Evolutionary conservation across 2,329 filamentous ascomycete species (phyloP), one percentile per base, ranked within the genome.

Genomic region (Fusarium sambucinum): DNA sequence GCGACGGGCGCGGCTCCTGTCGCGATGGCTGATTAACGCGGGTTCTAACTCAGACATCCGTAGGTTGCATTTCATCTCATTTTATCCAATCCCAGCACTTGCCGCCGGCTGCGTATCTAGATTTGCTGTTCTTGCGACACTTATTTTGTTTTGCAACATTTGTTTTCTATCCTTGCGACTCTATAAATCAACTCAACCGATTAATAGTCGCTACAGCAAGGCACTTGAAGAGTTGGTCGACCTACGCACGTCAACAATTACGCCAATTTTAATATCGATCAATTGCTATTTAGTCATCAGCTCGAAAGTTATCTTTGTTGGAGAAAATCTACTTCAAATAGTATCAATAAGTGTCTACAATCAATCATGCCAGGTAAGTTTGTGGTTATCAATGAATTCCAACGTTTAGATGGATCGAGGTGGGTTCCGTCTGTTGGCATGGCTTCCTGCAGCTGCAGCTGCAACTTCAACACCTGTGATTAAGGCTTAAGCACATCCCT

Each of bases 321-420:
- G 44, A 50, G 35, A 30, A n/a, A 33, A 33, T 25, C n/a, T 37
- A 25, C 21, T 21, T 33, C 32, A 27, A 41, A 17, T 30, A 51
- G 25, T 19, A 40, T 54, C 52, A 17, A 33, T 23, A 41, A 19
- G 42, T 48, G 55, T 41, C 52, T 63, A 27, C 27, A 47, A 59
- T 53, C 47, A 42, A 61, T 44, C 48, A 70, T 70, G 68, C 68
- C 68, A 38, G 68, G 69, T 71, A 59, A 67, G 66, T 65, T 41
- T 51, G 23, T 51, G 23, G 16, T 14, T 51, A 6, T 25, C 32
- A 27, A 37, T 37, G 13, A 16, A 37, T 38, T n/a, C 19, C 47
- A 40, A 21, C n/a, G 19, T 17, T 21, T 25, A 25, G 16, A 25
- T 17, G 23, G 54, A 35, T 48, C 52, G 30, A 60, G 51, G 62